Evolutionary conservation across 2,329 filamentous ascomycete species (phyloP).

Genomic region (Furcasterigmium sp.): DNA sequence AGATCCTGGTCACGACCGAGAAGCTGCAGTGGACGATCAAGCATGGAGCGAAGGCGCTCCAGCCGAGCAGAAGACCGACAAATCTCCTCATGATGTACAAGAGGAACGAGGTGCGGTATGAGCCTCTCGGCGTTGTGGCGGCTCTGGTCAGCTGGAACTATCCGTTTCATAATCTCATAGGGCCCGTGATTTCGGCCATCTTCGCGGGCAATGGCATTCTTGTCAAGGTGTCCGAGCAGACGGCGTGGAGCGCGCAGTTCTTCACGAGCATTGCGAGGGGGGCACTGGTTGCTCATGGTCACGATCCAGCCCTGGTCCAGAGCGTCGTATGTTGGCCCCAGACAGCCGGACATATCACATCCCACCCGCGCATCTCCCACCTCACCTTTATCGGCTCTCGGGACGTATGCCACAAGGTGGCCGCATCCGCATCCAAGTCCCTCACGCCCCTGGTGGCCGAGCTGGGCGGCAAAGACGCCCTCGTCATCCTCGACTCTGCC

Average conservation of each 20-base stretch:
- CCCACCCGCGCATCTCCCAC: conserved; percentile 78
- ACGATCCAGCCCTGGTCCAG: conserved; percentile 78
- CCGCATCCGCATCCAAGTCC: conserved; percentile 74
- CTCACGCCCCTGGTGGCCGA: conserved; percentile 89
- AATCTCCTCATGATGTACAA: conserved; percentile 96
- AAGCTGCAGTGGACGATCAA: conserved; percentile 92
- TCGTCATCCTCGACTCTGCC: conserved; percentile 80
- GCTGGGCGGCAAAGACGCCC: conserved; percentile 91
- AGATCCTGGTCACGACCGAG: conserved; percentile 90
- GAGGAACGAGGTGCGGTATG: conserved; percentile 82
- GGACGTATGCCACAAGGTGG: conserved; percentile 81
- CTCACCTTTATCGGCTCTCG: conserved; percentile 95
- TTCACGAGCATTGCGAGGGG: conserved; percentile 74
- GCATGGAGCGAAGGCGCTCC: conserved; percentile 79
- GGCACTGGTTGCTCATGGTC: conserved; percentile 76
- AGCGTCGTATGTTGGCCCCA: conserved; percentile 83
- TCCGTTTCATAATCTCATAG: conserved; percentile 90
- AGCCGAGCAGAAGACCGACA: conserved; percentile 68
- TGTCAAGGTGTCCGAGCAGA: conserved; percentile 92
- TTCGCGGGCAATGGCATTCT: conserved; percentile 90
- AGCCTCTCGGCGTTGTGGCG: conserved; percentile 87
- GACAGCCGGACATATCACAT: conserved; percentile 75
- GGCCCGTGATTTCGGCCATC: conserved; percentile 82
- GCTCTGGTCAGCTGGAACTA: conserved; percentile 98
- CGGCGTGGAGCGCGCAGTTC: conserved; percentile 84